Evolutionary conservation across 345 rosid genomes (phyloP), one percentile per base, ranked within the genome.

Genomic region (Clarkia xantiana): DNA sequence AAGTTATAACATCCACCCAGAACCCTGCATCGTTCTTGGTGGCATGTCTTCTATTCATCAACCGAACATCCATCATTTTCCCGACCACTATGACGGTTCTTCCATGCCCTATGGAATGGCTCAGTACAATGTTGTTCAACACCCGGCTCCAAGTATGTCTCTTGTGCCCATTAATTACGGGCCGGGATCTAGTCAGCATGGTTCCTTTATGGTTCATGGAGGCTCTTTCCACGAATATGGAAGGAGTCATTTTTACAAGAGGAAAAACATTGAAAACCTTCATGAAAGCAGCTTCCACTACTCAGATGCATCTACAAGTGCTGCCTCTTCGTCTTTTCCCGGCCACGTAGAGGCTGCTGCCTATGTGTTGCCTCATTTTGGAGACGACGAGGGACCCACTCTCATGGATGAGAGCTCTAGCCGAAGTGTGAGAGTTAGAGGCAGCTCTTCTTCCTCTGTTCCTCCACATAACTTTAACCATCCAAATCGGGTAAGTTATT

Each of bases 341-440:
- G 55, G 62, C 29, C 75, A 77, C 44, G 47, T 67, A 23, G 70
- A 68, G 1, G 44, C 62, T 61, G 77, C 76, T 63, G 44, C 67
- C 59, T 76, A 60, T 25, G 2, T 69, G 39, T 45, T 62, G 54
- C 76, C 74, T 48, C 81, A 52, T 52, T 72, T 57, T 64, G 63
- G 73, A 53, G 80, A 67, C 1, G 67, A 52, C 56, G 63, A 66
- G 4, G 42, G 48, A 49, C 47, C 49, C 56, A 55, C 67, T 42
- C 53, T 73, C 40, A 72, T 74, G 67, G 87, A 72, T 40, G 65
- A 53, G 39, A 78, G 62, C 52, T 58, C 73, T 39, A 78, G 74
- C 53, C 64, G 85, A 64, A 78, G 81, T 59, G 74, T 56, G 52
- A 77, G 84, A 65, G 71, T 71, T 71, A 64, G 81, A 60, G 36